Percentiles rank a stretch among this genome's conserved stretches.
phyloP scores from a whole-genome alignment of 2,329 filamentous ascomycete genomes.

The Tolypocladium inflatum region DNA sequence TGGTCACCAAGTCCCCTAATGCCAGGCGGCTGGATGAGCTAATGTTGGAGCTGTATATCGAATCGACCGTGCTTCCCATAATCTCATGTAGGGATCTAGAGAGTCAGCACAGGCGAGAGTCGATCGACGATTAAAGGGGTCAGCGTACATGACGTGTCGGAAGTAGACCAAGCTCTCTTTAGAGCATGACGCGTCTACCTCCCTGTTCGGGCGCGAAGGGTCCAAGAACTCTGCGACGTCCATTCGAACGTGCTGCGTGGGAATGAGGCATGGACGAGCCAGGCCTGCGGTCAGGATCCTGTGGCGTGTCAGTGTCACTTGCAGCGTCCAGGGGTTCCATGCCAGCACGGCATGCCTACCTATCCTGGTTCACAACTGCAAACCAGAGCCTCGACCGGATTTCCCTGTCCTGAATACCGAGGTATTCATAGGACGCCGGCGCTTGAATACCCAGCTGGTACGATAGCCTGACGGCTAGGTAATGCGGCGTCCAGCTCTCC shows the following conservation, averaged over 20 bases:
- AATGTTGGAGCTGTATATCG: constrained; percentile 11
- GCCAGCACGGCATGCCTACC: constrained; percentile 3
- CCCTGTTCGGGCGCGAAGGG: neutral
- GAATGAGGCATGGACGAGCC: constrained; percentile 11
- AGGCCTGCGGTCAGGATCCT: constrained; percentile 11
- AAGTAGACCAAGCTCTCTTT: constrained; percentile 9
- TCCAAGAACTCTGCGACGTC: constrained; percentile 3
- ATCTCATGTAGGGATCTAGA: constrained; percentile 11
- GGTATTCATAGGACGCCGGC: constrained; percentile 14
- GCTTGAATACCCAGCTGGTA: constrained; percentile 25
- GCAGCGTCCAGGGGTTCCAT: neutral
- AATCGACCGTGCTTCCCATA: constrained; percentile 9
- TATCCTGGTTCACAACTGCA: constrained; percentile 19
- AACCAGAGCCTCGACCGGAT: constrained; percentile 19
- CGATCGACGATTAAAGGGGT: neutral
- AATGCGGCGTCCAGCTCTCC: constrained; percentile 20
- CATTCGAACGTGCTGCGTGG: constrained; percentile 5
- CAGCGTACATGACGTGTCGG: constrained; percentile 8
- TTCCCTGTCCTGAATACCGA: constrained; percentile 12
- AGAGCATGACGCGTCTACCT: neutral
- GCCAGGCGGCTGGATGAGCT: constrained; percentile 2
- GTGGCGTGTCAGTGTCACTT: neutral
- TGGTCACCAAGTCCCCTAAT: constrained; percentile 6
- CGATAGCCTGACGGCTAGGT: constrained; percentile 18
- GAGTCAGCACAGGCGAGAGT: neutral